Evolutionary conservation across 2,329 filamentous ascomycete species (phyloP).

Genomic region (Colletotrichum sp.): DNA sequence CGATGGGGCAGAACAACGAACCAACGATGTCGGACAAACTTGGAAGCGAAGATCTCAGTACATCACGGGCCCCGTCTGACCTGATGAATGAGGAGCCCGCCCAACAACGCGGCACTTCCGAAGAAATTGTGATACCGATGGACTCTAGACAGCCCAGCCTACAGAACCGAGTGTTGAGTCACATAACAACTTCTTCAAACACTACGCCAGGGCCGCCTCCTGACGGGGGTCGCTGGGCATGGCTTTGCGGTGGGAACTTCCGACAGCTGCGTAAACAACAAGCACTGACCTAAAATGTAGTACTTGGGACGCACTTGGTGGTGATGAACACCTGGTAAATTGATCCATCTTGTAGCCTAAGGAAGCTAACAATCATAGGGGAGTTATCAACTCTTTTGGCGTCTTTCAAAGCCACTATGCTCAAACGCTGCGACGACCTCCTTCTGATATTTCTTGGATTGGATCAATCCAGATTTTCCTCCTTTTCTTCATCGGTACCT

Average conservation of each 20-base stretch:
- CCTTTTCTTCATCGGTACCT: conserved; percentile 58
- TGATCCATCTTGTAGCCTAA: not conserved
- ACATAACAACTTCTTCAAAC: not conserved
- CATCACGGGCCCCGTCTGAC: not conserved
- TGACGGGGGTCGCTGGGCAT: not conserved
- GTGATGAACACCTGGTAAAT: conserved; percentile 55
- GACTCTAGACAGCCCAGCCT: not conserved
- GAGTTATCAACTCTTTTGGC: conserved; percentile 60
- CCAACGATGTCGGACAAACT: no score
- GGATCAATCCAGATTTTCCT: conserved; percentile 60
- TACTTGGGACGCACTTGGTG: conserved; percentile 46
- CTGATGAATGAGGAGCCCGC: not conserved
- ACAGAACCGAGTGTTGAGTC: not conserved
- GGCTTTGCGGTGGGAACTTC: not conserved
- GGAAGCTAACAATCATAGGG: conserved; percentile 33
- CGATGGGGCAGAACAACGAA: not conserved
- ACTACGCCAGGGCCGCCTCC: not conserved
- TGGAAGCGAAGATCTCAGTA: not conserved
- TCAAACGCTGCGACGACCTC: conserved; percentile 37
- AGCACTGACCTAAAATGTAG: conserved; percentile 22
- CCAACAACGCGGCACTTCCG: not conserved
- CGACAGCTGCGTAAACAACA: not conserved
- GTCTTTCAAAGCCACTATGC: conserved; percentile 60
- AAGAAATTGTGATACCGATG: not conserved
- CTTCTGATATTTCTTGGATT: conserved; percentile 58